Evolutionary conservation across 306 rosid genomes (phyloP).

Genomic region (Erythrophleum fordii): DNA sequence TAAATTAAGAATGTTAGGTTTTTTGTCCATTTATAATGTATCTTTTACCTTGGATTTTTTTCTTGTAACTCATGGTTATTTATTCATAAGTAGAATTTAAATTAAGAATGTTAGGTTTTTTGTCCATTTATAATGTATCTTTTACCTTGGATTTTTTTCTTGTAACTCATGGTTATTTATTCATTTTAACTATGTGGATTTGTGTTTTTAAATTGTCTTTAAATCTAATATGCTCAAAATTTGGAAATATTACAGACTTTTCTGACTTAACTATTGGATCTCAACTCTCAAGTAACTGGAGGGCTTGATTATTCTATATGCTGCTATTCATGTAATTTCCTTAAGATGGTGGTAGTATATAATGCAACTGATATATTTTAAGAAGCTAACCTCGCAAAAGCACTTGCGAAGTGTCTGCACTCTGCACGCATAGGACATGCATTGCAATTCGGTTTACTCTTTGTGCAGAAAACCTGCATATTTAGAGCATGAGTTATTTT

Average conservation of each 20-base stretch:
- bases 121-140: neutral
- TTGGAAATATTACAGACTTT: constrained; percentile 20
- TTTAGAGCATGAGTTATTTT: constrained; percentile 40
- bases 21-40: constrained; percentile 7
- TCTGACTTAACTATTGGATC: constrained; percentile 27
- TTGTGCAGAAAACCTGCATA: constrained; percentile 94
- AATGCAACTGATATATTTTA: constrained; percentile 27
- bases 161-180: constrained; percentile 11
- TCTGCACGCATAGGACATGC: constrained; percentile 99
- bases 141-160: no score
- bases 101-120: neutral
- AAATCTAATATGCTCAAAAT: constrained; percentile 22
- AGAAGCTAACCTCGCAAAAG: constrained; percentile 88
- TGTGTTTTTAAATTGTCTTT: no score
- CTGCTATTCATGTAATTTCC: constrained; percentile 25
- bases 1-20: neutral
- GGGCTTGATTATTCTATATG: neutral
- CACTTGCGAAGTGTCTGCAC: constrained; percentile 98
- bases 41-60: no score
- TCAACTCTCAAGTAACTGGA: constrained; percentile 6
- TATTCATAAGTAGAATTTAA: constrained; percentile 29
- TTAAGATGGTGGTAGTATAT: constrained; percentile 26
- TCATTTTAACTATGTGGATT: constrained; percentile 4
- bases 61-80: constrained; percentile 1
- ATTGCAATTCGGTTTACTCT: constrained; percentile 89